phyloP scores from a whole-genome alignment of 192 early-diverging fungal species.

The Physocladia obscura region DNA sequence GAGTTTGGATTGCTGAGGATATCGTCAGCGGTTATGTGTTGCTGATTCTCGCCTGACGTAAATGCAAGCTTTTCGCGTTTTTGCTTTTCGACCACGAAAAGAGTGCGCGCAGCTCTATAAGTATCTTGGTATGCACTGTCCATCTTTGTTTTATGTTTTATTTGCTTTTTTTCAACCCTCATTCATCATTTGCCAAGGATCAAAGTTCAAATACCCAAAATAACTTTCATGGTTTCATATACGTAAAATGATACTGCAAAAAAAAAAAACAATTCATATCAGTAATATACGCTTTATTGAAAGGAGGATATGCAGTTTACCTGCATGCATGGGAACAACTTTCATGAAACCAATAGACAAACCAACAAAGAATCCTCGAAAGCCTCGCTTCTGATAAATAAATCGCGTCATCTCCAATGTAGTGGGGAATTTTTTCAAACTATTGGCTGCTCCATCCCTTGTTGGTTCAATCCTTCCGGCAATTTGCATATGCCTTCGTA shows the following conservation, averaged over 20 bases:
- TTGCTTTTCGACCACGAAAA: no score
- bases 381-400: conserved; percentile 69
- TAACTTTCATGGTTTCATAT: conserved; percentile 76
- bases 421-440: conserved; percentile 17
- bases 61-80: no score
- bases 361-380: conserved; percentile 93
- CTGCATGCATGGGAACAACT: conserved; percentile 85
- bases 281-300: no score
- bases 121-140: no score
- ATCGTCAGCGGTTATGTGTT: no score
- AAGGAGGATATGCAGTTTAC: conserved; percentile 17
- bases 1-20: no score
- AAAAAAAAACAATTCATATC: no score
- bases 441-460: neutral
- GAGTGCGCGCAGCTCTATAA: no score
- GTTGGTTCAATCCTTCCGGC: conserved; percentile 32
- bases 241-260: conserved; percentile 78
- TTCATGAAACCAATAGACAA: conserved; percentile 96
- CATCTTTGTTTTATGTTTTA: no score
- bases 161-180: no score
- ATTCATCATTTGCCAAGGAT: no score
- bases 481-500: conserved; percentile 65
- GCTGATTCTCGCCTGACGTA: no score
- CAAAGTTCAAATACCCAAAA: conserved; percentile 42
- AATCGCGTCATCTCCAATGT: conserved; percentile 56